phyloP scores from a whole-genome alignment of 495 filamentous ascomycete species.

The Lepraria neglecta region DNA sequence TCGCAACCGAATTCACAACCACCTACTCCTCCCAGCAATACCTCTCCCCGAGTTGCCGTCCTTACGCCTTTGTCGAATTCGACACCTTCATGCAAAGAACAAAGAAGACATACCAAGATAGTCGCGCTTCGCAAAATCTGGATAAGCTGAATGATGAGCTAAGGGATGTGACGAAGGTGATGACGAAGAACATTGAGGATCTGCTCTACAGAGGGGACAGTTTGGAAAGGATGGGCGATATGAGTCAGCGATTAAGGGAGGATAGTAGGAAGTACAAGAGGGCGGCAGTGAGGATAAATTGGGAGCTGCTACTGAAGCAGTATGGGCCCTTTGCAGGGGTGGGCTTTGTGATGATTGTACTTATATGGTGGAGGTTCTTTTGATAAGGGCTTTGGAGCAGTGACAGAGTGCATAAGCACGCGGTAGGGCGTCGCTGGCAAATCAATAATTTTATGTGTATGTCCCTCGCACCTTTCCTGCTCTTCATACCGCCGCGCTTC shows the following conservation, averaged over 20 bases:
- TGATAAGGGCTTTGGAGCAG: constrained; percentile 30
- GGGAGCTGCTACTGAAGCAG: constrained; percentile 94
- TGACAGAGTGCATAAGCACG: no score
- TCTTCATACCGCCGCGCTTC: no score
- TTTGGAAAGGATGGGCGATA: constrained; percentile 94
- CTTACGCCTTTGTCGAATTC: constrained; percentile 96
- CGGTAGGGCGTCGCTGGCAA: no score
- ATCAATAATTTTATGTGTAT: no score
- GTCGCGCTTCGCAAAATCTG: constrained; percentile 77
- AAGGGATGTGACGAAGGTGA: constrained; percentile 94
- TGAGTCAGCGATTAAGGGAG: constrained; percentile 76
- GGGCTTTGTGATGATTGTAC: constrained; percentile 70
- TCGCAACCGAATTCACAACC: constrained; percentile 82
- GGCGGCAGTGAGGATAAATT: constrained; percentile 94
- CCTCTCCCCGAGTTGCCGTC: constrained; percentile 65
- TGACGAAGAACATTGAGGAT: constrained; percentile 99
- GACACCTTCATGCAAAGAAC: constrained; percentile 94
- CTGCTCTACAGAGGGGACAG: constrained; percentile 90
- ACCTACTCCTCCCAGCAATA: constrained; percentile 71
- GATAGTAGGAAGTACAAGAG: constrained; percentile 90
- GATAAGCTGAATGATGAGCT: constrained; percentile 92
- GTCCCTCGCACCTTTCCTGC: no score
- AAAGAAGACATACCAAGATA: constrained; percentile 90
- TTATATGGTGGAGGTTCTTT: constrained; percentile 92
- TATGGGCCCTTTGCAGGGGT: constrained; percentile 83